phyloP scores from a whole-genome alignment of 306 rosid genomes.

The Cicer arietinum region DNA sequence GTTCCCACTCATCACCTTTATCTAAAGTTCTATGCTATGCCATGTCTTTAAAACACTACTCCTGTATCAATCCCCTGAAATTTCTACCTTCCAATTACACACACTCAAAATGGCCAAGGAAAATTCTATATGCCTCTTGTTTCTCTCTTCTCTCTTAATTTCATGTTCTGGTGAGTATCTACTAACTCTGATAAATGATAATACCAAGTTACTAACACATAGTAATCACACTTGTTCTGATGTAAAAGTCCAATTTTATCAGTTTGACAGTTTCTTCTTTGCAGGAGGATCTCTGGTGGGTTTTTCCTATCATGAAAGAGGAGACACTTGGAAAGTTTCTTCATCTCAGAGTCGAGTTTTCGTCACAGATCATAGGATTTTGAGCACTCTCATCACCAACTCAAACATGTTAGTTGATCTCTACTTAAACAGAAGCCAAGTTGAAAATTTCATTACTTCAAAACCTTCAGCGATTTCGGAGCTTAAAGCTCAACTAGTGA shows the following conservation, averaged over 20 bases:
- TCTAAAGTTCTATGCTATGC: conserved; percentile 41
- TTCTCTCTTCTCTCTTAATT: conserved; percentile 56
- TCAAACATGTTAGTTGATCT: conserved; percentile 59
- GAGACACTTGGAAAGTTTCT: conserved; percentile 42
- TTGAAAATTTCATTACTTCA: conserved; percentile 46
- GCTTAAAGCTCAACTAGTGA: conserved; percentile 50
- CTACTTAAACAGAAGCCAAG: conserved; percentile 56
- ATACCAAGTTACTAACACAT: not conserved
- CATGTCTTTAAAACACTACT: conserved; percentile 57
- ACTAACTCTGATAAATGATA: conserved; percentile 7
- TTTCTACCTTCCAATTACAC: conserved; percentile 38
- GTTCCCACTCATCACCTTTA: conserved; percentile 50
- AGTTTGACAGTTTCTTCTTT: conserved; percentile 1
- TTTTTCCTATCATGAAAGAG: conserved; percentile 55
- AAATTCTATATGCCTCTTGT: conserved; percentile 61
- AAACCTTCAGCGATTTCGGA: conserved; percentile 35
- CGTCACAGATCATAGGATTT: conserved; percentile 54
- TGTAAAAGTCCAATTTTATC: not conserved
- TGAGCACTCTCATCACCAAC: conserved; percentile 48
- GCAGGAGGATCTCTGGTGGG: conserved; percentile 74
- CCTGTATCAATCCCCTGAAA: conserved; percentile 52
- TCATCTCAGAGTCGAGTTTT: conserved; percentile 59
- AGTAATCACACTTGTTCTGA: not conserved
- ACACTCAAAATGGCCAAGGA: conserved; percentile 61
- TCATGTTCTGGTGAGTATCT: conserved; percentile 72